These are phyloP conservation scores for Paramecium tetraurelia DNA, from an alignment of 73 alveolate species.

Conservation along the genomic window DNA sequence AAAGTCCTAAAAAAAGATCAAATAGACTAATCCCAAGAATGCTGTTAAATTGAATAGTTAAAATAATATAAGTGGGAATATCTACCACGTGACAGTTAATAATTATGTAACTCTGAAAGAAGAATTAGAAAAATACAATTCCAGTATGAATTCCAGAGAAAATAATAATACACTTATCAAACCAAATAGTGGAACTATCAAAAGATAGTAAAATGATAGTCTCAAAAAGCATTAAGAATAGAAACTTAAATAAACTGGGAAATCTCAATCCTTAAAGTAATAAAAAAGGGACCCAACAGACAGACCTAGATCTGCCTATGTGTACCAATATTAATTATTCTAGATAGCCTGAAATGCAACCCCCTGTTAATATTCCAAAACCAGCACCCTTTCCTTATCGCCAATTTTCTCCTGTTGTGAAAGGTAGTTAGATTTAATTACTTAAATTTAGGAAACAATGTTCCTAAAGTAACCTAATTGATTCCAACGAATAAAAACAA, in stretches of 20 bases:
- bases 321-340: background rate
- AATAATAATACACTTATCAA: background rate
- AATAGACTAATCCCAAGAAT: background rate
- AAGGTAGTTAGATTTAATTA: background rate
- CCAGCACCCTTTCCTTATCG: background rate
- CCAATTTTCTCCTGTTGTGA: constrained; percentile 3
- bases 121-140: background rate
- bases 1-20: background rate
- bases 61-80: constrained; percentile 24
- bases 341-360: background rate
- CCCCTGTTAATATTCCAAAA: background rate
- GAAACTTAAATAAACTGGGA: background rate
- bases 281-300: constrained; percentile 12
- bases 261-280: background rate
- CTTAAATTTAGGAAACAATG: background rate
- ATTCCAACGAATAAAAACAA: background rate
- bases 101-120: background rate
- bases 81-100: constrained; percentile 22
- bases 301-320: constrained; percentile 40
- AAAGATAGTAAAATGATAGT: constrained; percentile 34
- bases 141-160: background rate
- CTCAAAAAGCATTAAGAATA: background rate
- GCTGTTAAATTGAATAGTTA: background rate
- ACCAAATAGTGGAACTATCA: background rate
- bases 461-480: background rate